phyloP scores from a whole-genome alignment of 352 stramenopile genomes.

The Discostella stelligera region DNA sequence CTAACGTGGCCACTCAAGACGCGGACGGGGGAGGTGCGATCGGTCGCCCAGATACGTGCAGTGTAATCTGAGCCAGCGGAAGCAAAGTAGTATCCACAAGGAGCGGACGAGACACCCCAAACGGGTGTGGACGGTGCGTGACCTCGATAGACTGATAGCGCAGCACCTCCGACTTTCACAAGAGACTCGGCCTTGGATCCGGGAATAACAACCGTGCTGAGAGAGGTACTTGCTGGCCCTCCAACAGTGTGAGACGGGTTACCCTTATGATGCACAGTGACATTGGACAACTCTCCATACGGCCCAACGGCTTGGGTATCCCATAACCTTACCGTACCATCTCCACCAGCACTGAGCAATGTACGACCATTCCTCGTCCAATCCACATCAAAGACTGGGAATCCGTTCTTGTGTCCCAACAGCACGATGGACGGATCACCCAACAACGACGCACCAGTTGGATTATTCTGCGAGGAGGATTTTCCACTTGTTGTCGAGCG shows the following conservation, averaged over 20 bases:
- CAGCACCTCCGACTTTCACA: conserved; percentile 60
- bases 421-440: conserved; percentile 48
- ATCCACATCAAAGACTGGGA: conserved; percentile 80
- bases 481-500: conserved; percentile 7
- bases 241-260: conserved; percentile 9
- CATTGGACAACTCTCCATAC: conserved; percentile 55
- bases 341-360: conserved; percentile 75
- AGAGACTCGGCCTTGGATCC: conserved; percentile 58
- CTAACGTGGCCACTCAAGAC: conserved; percentile 91
- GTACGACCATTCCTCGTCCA: conserved; percentile 77
- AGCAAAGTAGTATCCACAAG: conserved; percentile 93
- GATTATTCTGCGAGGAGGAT: conserved; percentile 24
- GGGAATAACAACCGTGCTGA: conserved; percentile 52
- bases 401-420: conserved; percentile 73
- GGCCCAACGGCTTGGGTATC: conserved; percentile 72
- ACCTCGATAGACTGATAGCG: conserved; percentile 73
- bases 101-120: conserved; percentile 90
- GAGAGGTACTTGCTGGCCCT: conserved; percentile 27
- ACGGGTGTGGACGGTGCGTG: conserved; percentile 82
- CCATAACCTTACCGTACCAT: conserved; percentile 80
- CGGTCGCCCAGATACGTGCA: conserved; percentile 90
- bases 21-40: conserved; percentile 88
- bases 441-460: conserved; percentile 17
- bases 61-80: conserved; percentile 91
- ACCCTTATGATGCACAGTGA: conserved; percentile 33